Evolutionary conservation across 768 basidiomycete genomes (phyloP), one percentile per base, ranked within the genome.

Genomic region (Hemileccinum rubropunctum): DNA sequence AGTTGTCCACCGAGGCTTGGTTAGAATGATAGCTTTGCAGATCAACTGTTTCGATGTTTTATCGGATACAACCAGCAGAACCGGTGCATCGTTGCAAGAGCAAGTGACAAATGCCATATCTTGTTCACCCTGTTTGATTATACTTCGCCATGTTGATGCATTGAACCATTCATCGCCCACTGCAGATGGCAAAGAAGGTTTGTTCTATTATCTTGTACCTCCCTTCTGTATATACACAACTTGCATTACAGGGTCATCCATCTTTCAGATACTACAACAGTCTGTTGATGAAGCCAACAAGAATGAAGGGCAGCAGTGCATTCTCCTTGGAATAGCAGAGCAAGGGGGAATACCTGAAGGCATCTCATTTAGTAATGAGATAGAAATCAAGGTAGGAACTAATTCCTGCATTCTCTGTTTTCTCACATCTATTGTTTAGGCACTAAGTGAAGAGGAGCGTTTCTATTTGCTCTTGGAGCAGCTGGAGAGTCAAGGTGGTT

Each of bases 321-420:
- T 97, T 21, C 73, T 93, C 3, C 63, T 92, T 45, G 95, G 80
- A 8, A 92, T 88, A 1, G 76, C 76, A 30, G 86, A 88, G 39
- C 70, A 77, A 3, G 80, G 80, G n/a, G 75, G 76, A 17, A 71
- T 94, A 14, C 83, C 90, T 2, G 62, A 79, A 1, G 74, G 75
- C 3, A 68, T 95, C 2, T 62, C 87, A 20, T 95, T 98, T 72
- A 98, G 97, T 63, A 90, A 95, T 60, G 87, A 92, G 56, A 72
- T 97, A 18, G 62, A 66, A 1, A 80, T 95, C 38, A 81, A 90
- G 73, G 93, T 91, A 54, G 30, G 67, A 15, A 12, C 28, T 15
- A 11, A 35, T 6, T 50, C 35, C 13, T 20, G 27, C 40, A 13
- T 13, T 52, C 3, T 20, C 8, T 18, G 3, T 27, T 6, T 28